Evolutionary conservation across 192 early-diverging fungal genomes (phyloP).

Genomic region (Jimgerdemannia flammicorona): DNA sequence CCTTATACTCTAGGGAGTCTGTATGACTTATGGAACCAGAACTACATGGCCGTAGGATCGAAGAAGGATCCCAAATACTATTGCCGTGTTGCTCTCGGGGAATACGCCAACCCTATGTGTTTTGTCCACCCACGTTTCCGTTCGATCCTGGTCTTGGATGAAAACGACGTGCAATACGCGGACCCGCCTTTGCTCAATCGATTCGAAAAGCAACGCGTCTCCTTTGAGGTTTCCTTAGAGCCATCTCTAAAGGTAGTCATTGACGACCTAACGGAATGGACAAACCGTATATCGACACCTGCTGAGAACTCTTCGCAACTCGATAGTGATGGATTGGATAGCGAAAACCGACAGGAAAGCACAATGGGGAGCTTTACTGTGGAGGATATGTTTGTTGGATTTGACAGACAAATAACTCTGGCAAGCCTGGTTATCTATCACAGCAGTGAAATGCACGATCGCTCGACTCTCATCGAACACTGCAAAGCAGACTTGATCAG

Average conservation of each 20-base stretch:
- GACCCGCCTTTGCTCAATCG: constrained; percentile 14
- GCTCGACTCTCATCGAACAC: neutral
- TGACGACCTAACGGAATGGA: too few species aligned
- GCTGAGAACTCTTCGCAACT: too few species aligned
- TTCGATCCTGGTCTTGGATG: constrained; percentile 16
- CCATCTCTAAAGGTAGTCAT: too few species aligned
- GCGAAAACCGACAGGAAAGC: too few species aligned
- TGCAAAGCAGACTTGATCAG: constrained; percentile 12
- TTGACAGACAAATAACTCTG: constrained; percentile 2
- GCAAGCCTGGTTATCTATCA: constrained; percentile 4
- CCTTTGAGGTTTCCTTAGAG: constrained; percentile 4
- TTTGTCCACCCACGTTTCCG: constrained; percentile 12
- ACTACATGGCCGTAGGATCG: neutral
- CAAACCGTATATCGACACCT: too few species aligned
- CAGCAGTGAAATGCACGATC: neutral
- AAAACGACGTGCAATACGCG: constrained; percentile 8
- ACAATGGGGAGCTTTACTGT: too few species aligned
- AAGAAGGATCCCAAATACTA: neutral
- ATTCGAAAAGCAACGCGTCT: constrained; percentile 12
- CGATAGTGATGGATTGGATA: neutral
- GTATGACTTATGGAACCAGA: neutral
- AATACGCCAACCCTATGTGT: constrained; percentile 22
- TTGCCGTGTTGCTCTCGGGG: neutral
- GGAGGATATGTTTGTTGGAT: constrained; percentile 18
- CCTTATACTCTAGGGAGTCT: neutral